Conservation (phyloP, 768 basidiomycete genomes). For the Coprinopsis marcescibilis region DNA sequence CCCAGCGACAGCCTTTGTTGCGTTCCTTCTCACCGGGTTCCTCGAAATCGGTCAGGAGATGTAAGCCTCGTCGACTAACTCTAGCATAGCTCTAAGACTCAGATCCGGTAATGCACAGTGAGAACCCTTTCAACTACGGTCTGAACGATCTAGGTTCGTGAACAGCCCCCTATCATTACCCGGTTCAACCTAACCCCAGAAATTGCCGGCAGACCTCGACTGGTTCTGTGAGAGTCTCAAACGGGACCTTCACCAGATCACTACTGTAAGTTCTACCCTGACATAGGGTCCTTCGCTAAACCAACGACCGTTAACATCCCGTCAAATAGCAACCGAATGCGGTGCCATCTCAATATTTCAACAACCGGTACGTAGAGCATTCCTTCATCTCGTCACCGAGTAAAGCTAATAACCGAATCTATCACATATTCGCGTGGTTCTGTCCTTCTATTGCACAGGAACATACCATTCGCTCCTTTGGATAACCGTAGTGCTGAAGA, state of each 20-base stretch:
- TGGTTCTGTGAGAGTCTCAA: constrained; percentile 57
- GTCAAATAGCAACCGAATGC: constrained; percentile 43
- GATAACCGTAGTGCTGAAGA: constrained; percentile 50
- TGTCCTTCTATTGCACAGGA: constrained; percentile 24
- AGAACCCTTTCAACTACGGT: constrained; percentile 61
- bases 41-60: constrained; percentile 40
- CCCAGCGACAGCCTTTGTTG: constrained; percentile 55
- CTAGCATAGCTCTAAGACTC: neutral
- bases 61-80: neutral
- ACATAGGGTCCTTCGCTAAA: neutral
- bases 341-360: constrained; percentile 46
- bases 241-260: constrained; percentile 62
- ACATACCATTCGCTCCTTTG: constrained; percentile 61
- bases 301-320: neutral
- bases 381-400: neutral
- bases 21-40: constrained; percentile 60
- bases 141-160: constrained; percentile 50
- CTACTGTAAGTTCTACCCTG: constrained; percentile 39
- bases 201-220: constrained; percentile 43
- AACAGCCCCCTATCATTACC: neutral
- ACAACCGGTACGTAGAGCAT: constrained; percentile 25
- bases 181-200: constrained; percentile 1
- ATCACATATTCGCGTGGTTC: too few relatives aligned
- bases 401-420: too few relatives aligned
- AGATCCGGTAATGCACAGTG: constrained; percentile 25